A percentile compares a stretch with the other conserved stretches of the same genome.
These are phyloP conservation scores for Davidsoniella virescens DNA, from an alignment of 2,329 filamentous ascomycete genomes.

Conservation along the genomic window DNA sequence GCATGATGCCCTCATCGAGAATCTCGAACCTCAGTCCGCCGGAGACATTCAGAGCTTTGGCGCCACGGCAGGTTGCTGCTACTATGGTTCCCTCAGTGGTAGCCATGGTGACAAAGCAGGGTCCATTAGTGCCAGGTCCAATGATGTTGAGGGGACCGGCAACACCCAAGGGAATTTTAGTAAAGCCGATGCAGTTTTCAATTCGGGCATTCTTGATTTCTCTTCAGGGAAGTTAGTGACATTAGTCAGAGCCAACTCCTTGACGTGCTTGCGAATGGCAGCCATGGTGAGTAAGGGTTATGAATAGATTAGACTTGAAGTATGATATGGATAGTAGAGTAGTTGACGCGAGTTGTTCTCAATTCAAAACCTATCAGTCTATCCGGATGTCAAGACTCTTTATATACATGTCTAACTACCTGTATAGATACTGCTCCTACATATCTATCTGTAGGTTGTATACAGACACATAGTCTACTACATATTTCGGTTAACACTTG, in stretches of 20 bases:
- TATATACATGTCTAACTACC: too few relatives aligned
- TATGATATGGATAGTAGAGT: too few relatives aligned
- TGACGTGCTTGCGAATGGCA: too few relatives aligned
- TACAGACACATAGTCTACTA: too few relatives aligned
- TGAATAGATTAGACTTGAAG: too few relatives aligned
- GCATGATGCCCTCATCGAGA: not conserved
- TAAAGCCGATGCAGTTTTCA: constrained; percentile 6
- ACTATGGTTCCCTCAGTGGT: constrained; percentile 4
- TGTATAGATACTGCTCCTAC: too few relatives aligned
- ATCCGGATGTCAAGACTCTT: too few relatives aligned
- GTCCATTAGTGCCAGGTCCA: not conserved
- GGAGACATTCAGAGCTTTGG: constrained; percentile 1
- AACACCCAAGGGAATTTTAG: constrained; percentile 1
- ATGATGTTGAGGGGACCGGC: constrained; percentile 2
- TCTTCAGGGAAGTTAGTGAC: not conserved
- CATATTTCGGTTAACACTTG: too few relatives aligned
- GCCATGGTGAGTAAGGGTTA: too few relatives aligned
- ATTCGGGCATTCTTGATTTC: not conserved
- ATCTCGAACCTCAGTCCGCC: constrained; percentile 1
- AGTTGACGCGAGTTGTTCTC: too few relatives aligned
- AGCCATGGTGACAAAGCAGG: constrained; percentile 1
- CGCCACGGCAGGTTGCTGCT: not conserved
- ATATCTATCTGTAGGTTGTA: too few relatives aligned
- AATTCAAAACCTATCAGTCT: too few relatives aligned
- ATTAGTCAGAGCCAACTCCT: not conserved